phyloP scores from a whole-genome alignment of 2,329 filamentous ascomycete species.

The Exophiala viscosa region DNA sequence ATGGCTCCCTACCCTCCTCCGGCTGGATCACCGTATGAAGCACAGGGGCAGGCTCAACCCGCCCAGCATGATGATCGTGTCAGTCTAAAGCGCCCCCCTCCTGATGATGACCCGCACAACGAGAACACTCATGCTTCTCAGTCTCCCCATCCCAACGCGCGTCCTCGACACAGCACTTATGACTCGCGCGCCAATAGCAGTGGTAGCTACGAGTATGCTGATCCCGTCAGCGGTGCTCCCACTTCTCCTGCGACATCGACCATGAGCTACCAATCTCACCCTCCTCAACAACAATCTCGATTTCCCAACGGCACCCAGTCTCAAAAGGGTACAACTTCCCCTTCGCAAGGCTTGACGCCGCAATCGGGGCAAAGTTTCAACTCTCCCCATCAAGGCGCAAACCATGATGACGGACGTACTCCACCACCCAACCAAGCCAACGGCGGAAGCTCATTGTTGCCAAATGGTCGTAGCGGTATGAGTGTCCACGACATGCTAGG shows the following conservation, averaged over 20 bases:
- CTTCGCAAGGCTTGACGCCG: constrained; percentile 33
- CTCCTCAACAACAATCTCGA: constrained; percentile 37
- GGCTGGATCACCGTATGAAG: constrained; percentile 25
- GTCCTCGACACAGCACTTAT: constrained; percentile 36
- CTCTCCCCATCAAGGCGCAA: constrained; percentile 37
- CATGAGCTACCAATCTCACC: constrained; percentile 41
- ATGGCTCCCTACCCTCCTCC: constrained; percentile 15
- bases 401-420: constrained; percentile 34
- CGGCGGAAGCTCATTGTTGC: constrained; percentile 30
- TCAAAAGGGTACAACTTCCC: constrained; percentile 26
- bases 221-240: constrained; percentile 45
- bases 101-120: constrained; percentile 30
- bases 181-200: constrained; percentile 37
- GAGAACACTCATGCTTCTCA: constrained; percentile 33
- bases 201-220: constrained; percentile 44
- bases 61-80: constrained; percentile 44
- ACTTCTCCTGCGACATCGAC: constrained; percentile 44
- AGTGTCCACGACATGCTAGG: constrained; percentile 49
- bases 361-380: constrained; percentile 43
- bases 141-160: constrained; percentile 37
- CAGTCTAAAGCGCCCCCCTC: constrained; percentile 36
- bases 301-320: constrained; percentile 33
- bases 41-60: constrained; percentile 37
- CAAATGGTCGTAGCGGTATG: constrained; percentile 39
- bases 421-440: constrained; percentile 39